phyloP scores from a whole-genome alignment of 2,329 filamentous ascomycete genomes.

The Macrophomina phaseolina region DNA sequence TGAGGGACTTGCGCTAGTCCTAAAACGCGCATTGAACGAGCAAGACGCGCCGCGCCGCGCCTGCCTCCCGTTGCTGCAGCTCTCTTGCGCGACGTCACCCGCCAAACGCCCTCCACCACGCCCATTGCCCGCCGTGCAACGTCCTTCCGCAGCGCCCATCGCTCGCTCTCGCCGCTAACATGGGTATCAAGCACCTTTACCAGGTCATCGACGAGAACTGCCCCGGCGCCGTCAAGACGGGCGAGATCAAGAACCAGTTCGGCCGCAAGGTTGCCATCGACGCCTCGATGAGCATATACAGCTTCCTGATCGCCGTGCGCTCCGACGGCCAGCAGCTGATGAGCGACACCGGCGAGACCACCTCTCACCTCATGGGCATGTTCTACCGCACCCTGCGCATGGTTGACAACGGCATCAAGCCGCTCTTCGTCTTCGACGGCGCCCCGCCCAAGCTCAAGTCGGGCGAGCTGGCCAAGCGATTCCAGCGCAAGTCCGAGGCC shows the following conservation, averaged over 20 bases:
- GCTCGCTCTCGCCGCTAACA: constrained; percentile 28
- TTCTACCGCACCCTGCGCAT: constrained; percentile 99
- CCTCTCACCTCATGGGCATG: constrained; percentile 98
- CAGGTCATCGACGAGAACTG: constrained; percentile 73
- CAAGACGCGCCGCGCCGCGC: constrained; percentile 16
- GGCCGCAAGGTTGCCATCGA: constrained; percentile 94
- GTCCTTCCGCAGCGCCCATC: neutral
- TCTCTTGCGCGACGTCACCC: constrained; percentile 18
- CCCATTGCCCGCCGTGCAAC: constrained; percentile 17
- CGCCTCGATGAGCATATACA: constrained; percentile 98
- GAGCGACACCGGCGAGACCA: constrained; percentile 94
- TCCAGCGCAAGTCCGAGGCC: constrained; percentile 92
- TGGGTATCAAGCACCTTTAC: constrained; percentile 53
- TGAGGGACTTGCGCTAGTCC: constrained; percentile 11
- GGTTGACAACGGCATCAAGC: constrained; percentile 98
- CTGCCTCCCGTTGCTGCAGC: constrained; percentile 3
- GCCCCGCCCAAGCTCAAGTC: constrained; percentile 97
- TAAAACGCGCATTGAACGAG: constrained; percentile 19
- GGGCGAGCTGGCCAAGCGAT: constrained; percentile 93
- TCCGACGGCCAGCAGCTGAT: constrained; percentile 96
- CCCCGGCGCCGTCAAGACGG: constrained; percentile 92
- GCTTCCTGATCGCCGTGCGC: constrained; percentile 95
- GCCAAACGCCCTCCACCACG: constrained; percentile 14
- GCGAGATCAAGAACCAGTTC: constrained; percentile 99
- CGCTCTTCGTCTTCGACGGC: constrained; percentile 96